phyloP scores from a whole-genome alignment of 2,329 filamentous ascomycete species.

The Coccinonectria pachysandricola region DNA sequence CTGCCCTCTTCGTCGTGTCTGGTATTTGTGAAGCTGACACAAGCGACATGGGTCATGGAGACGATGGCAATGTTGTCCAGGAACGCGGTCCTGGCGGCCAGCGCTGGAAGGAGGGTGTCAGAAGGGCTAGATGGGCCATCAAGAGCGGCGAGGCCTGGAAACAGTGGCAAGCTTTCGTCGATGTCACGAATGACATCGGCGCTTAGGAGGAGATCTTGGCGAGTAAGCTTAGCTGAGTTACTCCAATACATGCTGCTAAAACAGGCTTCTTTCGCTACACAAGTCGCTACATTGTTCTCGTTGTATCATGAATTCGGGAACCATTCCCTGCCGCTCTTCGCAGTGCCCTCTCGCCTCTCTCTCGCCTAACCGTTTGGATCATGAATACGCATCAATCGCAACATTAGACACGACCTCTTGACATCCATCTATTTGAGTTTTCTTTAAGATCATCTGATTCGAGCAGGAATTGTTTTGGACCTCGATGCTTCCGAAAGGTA shows the following conservation, averaged over 20 bases:
- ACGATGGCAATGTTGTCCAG: slow-evolving; percentile 69
- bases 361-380: slow-evolving; percentile 1
- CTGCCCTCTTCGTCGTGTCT: slow-evolving; percentile 73
- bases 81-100: slow-evolving; percentile 78
- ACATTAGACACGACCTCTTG: too few relatives aligned
- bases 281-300: too few relatives aligned
- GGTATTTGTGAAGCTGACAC: slow-evolving; percentile 78
- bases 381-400: too few relatives aligned
- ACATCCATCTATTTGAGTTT: too few relatives aligned
- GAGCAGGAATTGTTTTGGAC: too few relatives aligned
- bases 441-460: too few relatives aligned
- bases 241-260: too few relatives aligned
- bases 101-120: slow-evolving; percentile 90
- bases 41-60: slow-evolving; percentile 68
- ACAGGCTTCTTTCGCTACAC: too few relatives aligned
- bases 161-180: slow-evolving; percentile 75
- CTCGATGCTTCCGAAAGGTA: too few relatives aligned
- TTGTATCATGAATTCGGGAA: slow-evolving; percentile 3
- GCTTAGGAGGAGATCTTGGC: slow-evolving; percentile 5
- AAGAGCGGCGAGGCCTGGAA: slow-evolving; percentile 77
- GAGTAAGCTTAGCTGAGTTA: background rate
- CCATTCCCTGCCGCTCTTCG: too few relatives aligned
- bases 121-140: slow-evolving; percentile 79
- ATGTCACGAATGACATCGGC: slow-evolving; percentile 56
- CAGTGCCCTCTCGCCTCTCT: slow-evolving; percentile 2